phyloP scores from a whole-genome alignment of 164 flowering plant genomes.

The Chimonanthus praecox region DNA sequence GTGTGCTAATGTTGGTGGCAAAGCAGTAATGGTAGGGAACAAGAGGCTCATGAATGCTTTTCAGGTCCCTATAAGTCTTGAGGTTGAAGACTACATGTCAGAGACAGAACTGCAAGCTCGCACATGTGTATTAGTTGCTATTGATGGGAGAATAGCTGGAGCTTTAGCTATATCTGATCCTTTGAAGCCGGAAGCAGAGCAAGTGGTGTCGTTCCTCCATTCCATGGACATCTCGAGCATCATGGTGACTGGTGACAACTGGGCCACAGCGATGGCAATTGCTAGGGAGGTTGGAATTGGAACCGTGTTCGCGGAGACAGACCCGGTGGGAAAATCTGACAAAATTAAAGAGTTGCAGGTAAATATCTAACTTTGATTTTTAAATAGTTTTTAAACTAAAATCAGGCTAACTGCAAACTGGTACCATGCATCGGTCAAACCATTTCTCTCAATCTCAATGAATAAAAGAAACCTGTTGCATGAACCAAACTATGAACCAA shows the following conservation, averaged over 20 bases:
- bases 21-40: slow-evolving; percentile 71
- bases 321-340: slow-evolving; percentile 83
- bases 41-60: slow-evolving; percentile 62
- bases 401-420: neutral
- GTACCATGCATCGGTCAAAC: neutral
- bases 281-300: slow-evolving; percentile 79
- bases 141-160: slow-evolving; percentile 68
- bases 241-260: slow-evolving; percentile 96
- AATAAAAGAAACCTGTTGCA: no score
- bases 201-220: slow-evolving; percentile 59
- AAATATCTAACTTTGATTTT: neutral
- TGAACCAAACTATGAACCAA: neutral
- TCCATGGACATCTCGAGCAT: slow-evolving; percentile 72
- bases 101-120: slow-evolving; percentile 72
- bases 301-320: slow-evolving; percentile 78
- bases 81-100: slow-evolving; percentile 51
- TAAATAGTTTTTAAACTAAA: neutral
- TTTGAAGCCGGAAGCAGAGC: slow-evolving; percentile 80
- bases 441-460: neutral
- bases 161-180: slow-evolving; percentile 86
- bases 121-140: slow-evolving; percentile 72
- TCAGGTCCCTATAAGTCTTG: slow-evolving; percentile 38
- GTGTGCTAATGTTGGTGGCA: slow-evolving; percentile 56
- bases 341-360: slow-evolving; percentile 87
- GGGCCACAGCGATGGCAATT: slow-evolving; percentile 76